phyloP scores from a whole-genome alignment of 257 asterid genomes.

The Gardenia jasminoides region DNA sequence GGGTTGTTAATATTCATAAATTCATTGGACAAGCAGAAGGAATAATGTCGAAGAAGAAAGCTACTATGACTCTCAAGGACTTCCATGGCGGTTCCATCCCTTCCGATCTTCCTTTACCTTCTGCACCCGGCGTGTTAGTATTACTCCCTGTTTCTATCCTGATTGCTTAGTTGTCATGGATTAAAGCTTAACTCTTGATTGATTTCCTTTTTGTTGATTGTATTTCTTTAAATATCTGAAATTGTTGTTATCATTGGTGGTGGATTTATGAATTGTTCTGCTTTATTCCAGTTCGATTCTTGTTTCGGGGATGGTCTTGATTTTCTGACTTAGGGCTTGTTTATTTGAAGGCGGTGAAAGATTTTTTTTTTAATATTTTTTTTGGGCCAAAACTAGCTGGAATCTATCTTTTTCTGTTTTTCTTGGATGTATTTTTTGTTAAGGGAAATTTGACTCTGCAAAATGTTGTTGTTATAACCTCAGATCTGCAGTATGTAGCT shows the following conservation, averaged over 20 bases:
- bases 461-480: background rate
- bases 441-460: background rate
- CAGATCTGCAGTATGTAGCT: background rate
- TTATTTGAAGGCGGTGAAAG: background rate
- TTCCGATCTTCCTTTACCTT: constrained; percentile 89
- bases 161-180: background rate
- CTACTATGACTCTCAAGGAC: constrained; percentile 91
- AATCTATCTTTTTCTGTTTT: background rate
- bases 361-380: background rate
- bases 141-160: constrained; percentile 15
- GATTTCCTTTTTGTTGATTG: background rate
- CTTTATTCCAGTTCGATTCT: background rate
- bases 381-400: background rate
- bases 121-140: constrained; percentile 95
- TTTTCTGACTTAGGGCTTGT: background rate
- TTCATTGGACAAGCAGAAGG: background rate
- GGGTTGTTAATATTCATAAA: background rate
- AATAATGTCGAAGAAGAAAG: constrained; percentile 86
- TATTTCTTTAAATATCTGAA: background rate
- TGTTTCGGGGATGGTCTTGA: background rate
- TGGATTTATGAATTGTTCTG: background rate
- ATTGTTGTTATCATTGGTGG: background rate
- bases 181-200: background rate
- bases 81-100: constrained; percentile 97
- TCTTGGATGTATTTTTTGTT: background rate